These are phyloP conservation scores for Lagenidium giganteum DNA, from an alignment of 352 stramenopile genomes.

Conservation along the genomic window DNA sequence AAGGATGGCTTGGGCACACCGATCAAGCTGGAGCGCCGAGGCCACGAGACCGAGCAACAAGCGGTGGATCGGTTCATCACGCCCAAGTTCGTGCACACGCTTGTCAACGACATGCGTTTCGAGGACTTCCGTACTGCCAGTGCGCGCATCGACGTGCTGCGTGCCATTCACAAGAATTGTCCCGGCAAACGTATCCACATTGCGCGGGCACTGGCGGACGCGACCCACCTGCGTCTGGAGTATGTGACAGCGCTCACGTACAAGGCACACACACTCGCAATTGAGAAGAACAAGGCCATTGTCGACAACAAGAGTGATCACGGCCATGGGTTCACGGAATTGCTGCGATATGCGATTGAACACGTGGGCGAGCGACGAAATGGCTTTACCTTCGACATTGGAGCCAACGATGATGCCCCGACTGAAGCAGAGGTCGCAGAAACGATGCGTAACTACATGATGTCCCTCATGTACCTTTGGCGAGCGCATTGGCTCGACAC, in stretches of 20 bases:
- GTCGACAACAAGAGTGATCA: constrained; percentile 64
- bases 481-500: constrained; percentile 73
- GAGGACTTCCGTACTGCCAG: constrained; percentile 85
- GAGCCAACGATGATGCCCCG: constrained; percentile 8
- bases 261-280: constrained; percentile 40
- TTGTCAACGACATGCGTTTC: constrained; percentile 78
- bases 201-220: constrained; percentile 63
- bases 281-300: constrained; percentile 55
- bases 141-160: constrained; percentile 71
- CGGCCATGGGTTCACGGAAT: constrained; percentile 73
- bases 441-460: constrained; percentile 67
- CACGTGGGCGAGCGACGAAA: constrained; percentile 56
- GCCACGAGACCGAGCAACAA: constrained; percentile 36
- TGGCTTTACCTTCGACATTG: constrained; percentile 20
- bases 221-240: constrained; percentile 54
- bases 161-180: constrained; percentile 82
- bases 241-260: constrained; percentile 54
- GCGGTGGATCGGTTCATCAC: constrained; percentile 71
- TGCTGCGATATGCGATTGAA: constrained; percentile 81
- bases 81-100: constrained; percentile 64
- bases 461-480: constrained; percentile 62
- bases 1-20: constrained; percentile 45
- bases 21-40: constrained; percentile 17
- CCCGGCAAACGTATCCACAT: constrained; percentile 65
- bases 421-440: constrained; percentile 33